Percentiles rank a stretch among this genome's conserved stretches.
Conservation (phyloP, 306 rosid genomes). For the Prunus salicina region DNA sequence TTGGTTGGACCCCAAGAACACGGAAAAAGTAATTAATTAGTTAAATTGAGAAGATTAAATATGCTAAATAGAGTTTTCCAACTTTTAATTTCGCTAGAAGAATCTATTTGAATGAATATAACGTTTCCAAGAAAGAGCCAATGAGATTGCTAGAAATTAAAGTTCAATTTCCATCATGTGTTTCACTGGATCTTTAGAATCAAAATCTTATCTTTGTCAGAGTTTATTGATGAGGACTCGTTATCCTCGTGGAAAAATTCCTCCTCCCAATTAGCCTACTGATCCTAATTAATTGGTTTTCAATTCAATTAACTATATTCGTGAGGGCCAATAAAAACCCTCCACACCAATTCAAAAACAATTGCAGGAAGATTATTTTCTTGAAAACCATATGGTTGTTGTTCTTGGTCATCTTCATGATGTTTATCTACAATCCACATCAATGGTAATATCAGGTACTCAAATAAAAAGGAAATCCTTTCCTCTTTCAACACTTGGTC, state of each 20-base stretch:
- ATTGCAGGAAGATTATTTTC: neutral
- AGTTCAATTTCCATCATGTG: neutral
- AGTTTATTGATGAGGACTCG: neutral
- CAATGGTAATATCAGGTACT: conserved; percentile 1
- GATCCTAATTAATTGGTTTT: too few species aligned
- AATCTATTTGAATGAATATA: neutral
- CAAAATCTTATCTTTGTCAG: conserved; percentile 2
- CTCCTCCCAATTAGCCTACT: neutral
- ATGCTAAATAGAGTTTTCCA: too few species aligned
- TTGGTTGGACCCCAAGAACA: too few species aligned
- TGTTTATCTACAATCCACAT: conserved; percentile 4
- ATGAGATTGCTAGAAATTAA: neutral
- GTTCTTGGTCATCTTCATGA: neutral
- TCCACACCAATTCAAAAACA: neutral
- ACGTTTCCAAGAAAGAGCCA: neutral
- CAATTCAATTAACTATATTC: neutral
- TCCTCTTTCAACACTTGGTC: conserved; percentile 7
- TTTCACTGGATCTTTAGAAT: neutral
- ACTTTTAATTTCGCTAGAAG: neutral
- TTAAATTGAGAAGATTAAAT: too few species aligned
- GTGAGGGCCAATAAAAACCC: neutral
- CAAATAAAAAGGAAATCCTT: neutral
- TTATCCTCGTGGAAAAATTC: neutral
- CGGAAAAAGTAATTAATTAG: too few species aligned
- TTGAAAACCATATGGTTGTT: neutral